Percentiles rank a stretch among this genome's conserved stretches.
These are phyloP conservation scores for Aspergillus hiratsukae DNA, from an alignment of 2,329 filamentous ascomycete genomes.

Conservation along the genomic window DNA sequence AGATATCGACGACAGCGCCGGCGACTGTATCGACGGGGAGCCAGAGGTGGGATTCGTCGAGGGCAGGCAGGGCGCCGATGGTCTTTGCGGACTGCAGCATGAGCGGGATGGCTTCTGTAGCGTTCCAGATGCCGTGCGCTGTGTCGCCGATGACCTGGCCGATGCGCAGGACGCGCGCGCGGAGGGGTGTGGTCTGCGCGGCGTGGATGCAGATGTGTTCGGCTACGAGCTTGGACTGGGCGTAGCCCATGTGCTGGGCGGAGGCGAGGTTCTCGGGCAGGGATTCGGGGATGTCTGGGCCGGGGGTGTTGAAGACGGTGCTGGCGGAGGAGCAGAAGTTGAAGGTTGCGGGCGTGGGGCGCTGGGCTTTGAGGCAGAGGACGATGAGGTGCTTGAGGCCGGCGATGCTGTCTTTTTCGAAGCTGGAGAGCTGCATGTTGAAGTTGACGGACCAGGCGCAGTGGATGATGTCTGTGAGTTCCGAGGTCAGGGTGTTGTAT, in stretches of 20 bases:
- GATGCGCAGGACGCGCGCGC: slow-evolving; percentile 28
- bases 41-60: slow-evolving; percentile 45
- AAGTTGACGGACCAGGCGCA: slow-evolving; percentile 65
- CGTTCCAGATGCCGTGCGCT: slow-evolving; percentile 18
- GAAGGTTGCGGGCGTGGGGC: slow-evolving; percentile 36
- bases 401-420: slow-evolving; percentile 51
- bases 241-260: slow-evolving; percentile 42
- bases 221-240: slow-evolving; percentile 34
- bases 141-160: slow-evolving; percentile 35
- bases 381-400: slow-evolving; percentile 44
- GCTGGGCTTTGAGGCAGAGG: slow-evolving; percentile 30
- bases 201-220: slow-evolving; percentile 29
- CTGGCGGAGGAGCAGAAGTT: slow-evolving; percentile 51
- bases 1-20: slow-evolving; percentile 28
- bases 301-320: slow-evolving; percentile 32
- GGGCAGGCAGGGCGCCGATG: slow-evolving; percentile 42
- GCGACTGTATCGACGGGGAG: slow-evolving; percentile 44
- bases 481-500: slow-evolving; percentile 39
- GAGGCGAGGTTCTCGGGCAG: slow-evolving; percentile 29
- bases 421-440: slow-evolving; percentile 52
- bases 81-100: slow-evolving; percentile 47
- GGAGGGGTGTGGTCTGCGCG: slow-evolving; percentile 10
- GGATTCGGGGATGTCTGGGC: slow-evolving; percentile 30
- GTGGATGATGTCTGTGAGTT: slow-evolving; percentile 55
- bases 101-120: slow-evolving; percentile 45